A percentile compares a stretch with the other conserved stretches of the same genome.
phyloP scores from a whole-genome alignment of 2,329 filamentous ascomycete genomes.

The Fusarium fracticaudum region DNA sequence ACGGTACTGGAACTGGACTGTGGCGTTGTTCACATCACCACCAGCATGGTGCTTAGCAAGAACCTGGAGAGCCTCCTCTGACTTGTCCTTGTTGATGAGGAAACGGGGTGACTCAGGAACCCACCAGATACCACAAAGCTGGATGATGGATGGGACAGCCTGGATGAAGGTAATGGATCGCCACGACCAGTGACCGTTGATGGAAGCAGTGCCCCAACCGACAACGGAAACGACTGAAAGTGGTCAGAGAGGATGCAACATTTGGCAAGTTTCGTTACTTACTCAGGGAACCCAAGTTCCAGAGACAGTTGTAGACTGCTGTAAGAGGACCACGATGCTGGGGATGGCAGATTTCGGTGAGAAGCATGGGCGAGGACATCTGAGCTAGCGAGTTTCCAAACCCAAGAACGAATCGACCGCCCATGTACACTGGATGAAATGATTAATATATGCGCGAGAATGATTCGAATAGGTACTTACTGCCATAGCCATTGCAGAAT shows the following conservation, averaged over 20 bases:
- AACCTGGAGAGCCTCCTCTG: slow-evolving; percentile 68
- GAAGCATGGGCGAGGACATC: slow-evolving; percentile 70
- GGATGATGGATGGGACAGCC: slow-evolving; percentile 67
- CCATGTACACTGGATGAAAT: slow-evolving; percentile 49
- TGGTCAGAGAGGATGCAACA: background rate
- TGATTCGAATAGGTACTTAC: slow-evolving; percentile 43
- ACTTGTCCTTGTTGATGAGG: slow-evolving; percentile 70
- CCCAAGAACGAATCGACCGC: slow-evolving; percentile 58
- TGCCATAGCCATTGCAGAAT: slow-evolving; percentile 55
- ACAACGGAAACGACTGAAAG: slow-evolving; percentile 64
- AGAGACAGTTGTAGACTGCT: slow-evolving; percentile 74
- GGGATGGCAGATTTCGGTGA: slow-evolving; percentile 74
- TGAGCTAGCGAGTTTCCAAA: slow-evolving; percentile 74
- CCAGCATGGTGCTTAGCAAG: slow-evolving; percentile 72
- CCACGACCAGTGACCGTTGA: slow-evolving; percentile 72
- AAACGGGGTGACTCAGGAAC: slow-evolving; percentile 75
- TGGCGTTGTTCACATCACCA: slow-evolving; percentile 65
- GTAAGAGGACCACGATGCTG: slow-evolving; percentile 74
- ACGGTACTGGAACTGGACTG: slow-evolving; percentile 72
- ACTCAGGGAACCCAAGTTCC: slow-evolving; percentile 67
- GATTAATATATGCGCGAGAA: background rate
- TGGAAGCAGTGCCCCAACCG: slow-evolving; percentile 69
- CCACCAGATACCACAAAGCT: slow-evolving; percentile 72
- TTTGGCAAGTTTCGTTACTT: slow-evolving; percentile 1
- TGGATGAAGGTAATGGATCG: slow-evolving; percentile 73